phyloP scores from a whole-genome alignment of 192 early-diverging fungal genomes.

The Jimgerdemannia flammicorona region DNA sequence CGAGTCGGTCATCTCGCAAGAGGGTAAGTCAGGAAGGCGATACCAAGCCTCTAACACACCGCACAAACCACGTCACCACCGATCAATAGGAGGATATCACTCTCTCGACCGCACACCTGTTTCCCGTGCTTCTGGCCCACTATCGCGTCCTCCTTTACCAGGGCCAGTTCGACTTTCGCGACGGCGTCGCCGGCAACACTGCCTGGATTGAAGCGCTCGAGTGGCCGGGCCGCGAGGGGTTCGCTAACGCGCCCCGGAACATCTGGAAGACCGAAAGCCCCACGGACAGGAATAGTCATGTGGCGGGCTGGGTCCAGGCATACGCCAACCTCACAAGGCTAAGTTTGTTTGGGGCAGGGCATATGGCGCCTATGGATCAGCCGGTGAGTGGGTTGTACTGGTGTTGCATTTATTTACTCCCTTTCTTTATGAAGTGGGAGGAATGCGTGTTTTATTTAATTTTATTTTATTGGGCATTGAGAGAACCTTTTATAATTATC shows the following conservation, averaged over 20 bases:
- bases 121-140: slow-evolving; percentile 51
- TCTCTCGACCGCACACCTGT: slow-evolving; percentile 51
- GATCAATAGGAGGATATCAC: slow-evolving; percentile 54
- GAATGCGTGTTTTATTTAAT: background rate
- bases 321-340: slow-evolving; percentile 51
- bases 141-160: slow-evolving; percentile 64
- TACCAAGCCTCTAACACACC: too few relatives aligned
- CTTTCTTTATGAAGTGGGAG: background rate
- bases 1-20: too few relatives aligned
- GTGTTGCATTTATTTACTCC: background rate
- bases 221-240: slow-evolving; percentile 42
- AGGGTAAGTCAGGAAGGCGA: background rate
- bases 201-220: slow-evolving; percentile 64
- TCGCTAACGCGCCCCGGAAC: slow-evolving; percentile 45
- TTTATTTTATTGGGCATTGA: background rate
- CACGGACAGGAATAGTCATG: slow-evolving; percentile 3
- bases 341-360: slow-evolving; percentile 66
- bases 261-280: slow-evolving; percentile 25
- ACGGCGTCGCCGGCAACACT: slow-evolving; percentile 62
- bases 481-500: background rate
- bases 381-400: slow-evolving; percentile 9
- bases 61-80: slow-evolving; percentile 8
- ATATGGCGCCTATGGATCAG: slow-evolving; percentile 71
- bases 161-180: slow-evolving; percentile 83
- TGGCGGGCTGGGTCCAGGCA: slow-evolving; percentile 59